These are phyloP conservation scores for Cylindrotheca fusiformis DNA, from an alignment of 108 stramenopile genomes.

Conservation along the genomic window DNA sequence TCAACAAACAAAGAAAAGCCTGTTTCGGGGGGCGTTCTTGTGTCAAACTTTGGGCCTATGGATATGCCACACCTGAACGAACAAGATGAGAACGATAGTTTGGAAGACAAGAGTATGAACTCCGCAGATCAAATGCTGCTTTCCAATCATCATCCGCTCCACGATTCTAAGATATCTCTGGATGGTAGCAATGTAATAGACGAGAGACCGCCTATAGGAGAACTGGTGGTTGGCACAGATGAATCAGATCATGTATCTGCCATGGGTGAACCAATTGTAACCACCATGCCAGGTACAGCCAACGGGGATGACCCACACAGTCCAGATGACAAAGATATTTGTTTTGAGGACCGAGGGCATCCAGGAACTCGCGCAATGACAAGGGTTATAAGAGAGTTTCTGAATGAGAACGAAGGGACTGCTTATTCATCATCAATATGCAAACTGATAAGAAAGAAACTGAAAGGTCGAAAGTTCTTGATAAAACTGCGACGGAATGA, in stretches of 20 bases:
- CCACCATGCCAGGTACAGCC: constrained; percentile 2
- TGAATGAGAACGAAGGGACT: constrained; percentile 8
- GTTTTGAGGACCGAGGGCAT: constrained; percentile 27
- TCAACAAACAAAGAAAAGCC: constrained; percentile 11
- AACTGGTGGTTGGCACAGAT: constrained; percentile 2
- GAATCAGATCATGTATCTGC: constrained; percentile 27
- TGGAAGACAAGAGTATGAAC: neutral
- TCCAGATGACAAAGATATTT: constrained; percentile 23
- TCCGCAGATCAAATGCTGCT: neutral
- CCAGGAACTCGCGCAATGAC: constrained; percentile 24
- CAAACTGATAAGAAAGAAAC: constrained; percentile 23
- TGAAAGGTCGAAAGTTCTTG: constrained; percentile 28
- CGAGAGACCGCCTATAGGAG: constrained; percentile 19
- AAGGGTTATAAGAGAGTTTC: constrained; percentile 11
- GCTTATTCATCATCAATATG: constrained; percentile 26
- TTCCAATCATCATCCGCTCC: neutral
- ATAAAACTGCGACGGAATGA: constrained; percentile 11
- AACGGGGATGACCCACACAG: constrained; percentile 20
- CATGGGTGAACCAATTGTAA: constrained; percentile 21
- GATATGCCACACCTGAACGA: neutral
- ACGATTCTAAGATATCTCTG: neutral
- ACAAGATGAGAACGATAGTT: constrained; percentile 3
- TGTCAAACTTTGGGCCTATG: neutral
- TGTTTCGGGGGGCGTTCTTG: neutral
- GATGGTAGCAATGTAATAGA: constrained; percentile 10